phyloP scores from a whole-genome alignment of 2,329 filamentous ascomycete species.

The Chalaropsis ovoidea region DNA sequence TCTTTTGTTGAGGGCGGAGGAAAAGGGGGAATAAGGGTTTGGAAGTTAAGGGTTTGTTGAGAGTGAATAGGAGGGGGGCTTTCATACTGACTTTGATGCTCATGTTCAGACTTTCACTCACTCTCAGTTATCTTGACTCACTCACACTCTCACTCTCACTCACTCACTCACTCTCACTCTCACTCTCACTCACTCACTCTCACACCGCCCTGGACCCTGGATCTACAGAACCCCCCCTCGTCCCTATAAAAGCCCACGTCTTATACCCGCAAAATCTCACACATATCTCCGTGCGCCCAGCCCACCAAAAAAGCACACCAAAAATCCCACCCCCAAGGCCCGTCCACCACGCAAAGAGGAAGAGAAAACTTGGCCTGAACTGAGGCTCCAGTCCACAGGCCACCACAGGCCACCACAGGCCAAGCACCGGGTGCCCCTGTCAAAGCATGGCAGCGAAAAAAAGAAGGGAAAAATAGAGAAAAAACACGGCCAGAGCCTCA shows the following conservation, averaged over 20 bases:
- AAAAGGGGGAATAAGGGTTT: background rate
- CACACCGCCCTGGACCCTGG: no score
- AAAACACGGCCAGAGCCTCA: background rate
- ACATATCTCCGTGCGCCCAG: background rate
- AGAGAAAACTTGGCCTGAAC: constrained; percentile 4
- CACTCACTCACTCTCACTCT: background rate
- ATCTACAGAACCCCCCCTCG: background rate
- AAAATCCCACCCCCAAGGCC: constrained; percentile 10
- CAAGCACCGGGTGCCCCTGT: background rate
- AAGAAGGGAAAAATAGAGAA: background rate
- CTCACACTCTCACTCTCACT: background rate
- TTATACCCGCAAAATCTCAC: background rate
- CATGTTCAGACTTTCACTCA: background rate
- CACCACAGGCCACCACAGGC: no score
- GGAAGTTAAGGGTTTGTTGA: background rate
- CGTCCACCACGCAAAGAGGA: background rate
- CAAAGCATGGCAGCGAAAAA: background rate
- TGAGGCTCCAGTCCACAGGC: background rate
- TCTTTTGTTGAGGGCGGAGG: background rate
- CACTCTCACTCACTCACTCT: background rate
- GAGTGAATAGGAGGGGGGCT: no score
- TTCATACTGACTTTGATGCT: no score
- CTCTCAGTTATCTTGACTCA: background rate
- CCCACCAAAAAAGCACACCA: background rate
- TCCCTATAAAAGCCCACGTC: background rate